phyloP scores from a whole-genome alignment of 495 filamentous ascomycete species.

The Daldinia decipiens region DNA sequence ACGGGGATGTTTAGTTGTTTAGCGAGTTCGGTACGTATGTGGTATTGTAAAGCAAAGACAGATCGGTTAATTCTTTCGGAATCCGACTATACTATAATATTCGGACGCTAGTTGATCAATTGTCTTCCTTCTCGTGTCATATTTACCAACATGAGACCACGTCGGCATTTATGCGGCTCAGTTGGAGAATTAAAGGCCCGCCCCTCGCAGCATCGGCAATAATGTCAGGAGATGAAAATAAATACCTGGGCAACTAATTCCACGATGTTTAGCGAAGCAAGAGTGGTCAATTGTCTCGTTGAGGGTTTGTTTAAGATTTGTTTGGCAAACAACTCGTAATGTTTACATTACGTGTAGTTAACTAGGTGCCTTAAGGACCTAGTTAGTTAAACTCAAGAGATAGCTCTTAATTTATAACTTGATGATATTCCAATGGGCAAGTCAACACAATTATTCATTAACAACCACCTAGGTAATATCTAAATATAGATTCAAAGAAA shows the following conservation, averaged over 20 bases:
- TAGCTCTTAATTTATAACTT: too few relatives aligned
- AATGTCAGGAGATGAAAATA: neutral
- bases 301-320: too few relatives aligned
- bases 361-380: too few relatives aligned
- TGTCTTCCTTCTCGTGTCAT: neutral
- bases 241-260: neutral
- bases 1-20: conserved; percentile 21
- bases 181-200: conserved; percentile 5
- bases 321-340: too few relatives aligned
- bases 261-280: too few relatives aligned
- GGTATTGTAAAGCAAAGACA: neutral
- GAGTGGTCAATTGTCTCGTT: too few relatives aligned
- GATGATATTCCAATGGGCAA: too few relatives aligned
- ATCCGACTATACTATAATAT: neutral
- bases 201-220: neutral
- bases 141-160: neutral
- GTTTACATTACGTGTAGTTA: too few relatives aligned
- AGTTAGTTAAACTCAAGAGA: too few relatives aligned
- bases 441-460: too few relatives aligned
- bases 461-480: too few relatives aligned
- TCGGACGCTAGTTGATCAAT: neutral
- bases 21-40: conserved; percentile 20
- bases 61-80: conserved; percentile 24
- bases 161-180: conserved; percentile 1
- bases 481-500: too few relatives aligned